Conservation (phyloP, 108 stramenopile genomes). For the Epipyxis sp. region DNA sequence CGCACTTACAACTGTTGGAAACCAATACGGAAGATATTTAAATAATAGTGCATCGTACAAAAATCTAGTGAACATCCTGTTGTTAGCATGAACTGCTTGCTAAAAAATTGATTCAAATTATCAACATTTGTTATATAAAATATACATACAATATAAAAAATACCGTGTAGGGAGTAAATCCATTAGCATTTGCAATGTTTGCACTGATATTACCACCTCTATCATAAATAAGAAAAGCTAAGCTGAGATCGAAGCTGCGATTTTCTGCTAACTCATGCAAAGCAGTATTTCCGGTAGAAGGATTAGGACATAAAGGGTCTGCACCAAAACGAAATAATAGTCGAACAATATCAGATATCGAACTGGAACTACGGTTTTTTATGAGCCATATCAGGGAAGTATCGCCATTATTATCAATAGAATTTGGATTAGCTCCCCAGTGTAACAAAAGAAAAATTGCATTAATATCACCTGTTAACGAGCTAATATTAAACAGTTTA, state of each 20-base stretch:
- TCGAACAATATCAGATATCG: neutral
- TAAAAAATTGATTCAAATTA: too few relatives aligned
- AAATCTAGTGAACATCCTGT: neutral
- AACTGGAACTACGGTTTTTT: neutral
- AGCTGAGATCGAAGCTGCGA: neutral
- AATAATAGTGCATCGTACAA: neutral
- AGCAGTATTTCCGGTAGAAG: neutral
- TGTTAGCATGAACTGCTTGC: neutral
- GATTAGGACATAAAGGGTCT: neutral
- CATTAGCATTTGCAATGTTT: neutral
- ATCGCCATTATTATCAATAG: neutral
- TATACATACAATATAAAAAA: too few relatives aligned
- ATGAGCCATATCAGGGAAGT: neutral
- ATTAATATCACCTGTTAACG: slow-evolving; percentile 19
- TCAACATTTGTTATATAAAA: too few relatives aligned
- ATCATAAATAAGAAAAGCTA: neutral
- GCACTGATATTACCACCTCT: neutral
- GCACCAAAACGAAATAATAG: neutral
- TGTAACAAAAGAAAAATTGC: neutral
- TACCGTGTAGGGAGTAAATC: neutral
- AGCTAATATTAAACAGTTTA: too few relatives aligned
- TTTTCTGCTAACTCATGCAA: neutral
- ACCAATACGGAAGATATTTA: neutral
- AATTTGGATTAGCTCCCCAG: slow-evolving; percentile 19
- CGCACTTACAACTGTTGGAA: neutral